Percentiles rank a stretch among this genome's conserved stretches.
Evolutionary conservation across 257 asterid species (phyloP).

Genomic region (Solanum lycopersicoides): DNA sequence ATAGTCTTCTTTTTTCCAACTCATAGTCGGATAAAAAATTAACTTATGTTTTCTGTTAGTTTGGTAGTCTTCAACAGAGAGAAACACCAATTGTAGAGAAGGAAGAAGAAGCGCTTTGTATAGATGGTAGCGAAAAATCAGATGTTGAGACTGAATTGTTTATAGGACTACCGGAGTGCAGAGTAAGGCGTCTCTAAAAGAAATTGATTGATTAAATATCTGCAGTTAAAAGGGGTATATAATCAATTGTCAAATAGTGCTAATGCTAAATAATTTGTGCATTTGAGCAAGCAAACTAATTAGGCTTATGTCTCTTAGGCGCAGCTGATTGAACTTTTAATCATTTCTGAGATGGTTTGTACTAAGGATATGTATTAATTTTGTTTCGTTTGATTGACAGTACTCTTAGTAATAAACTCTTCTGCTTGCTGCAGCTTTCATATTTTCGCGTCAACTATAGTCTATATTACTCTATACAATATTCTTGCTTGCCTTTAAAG

Average conservation of each 20-base stretch:
- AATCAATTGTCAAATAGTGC: not conserved
- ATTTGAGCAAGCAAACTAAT: not conserved
- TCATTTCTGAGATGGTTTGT: not conserved
- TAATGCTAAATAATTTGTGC: not conserved
- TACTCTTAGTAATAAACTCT: not conserved
- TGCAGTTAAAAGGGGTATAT: not conserved
- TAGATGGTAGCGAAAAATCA: constrained; percentile 57
- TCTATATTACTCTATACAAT: not conserved
- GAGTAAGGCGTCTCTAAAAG: constrained; percentile 26
- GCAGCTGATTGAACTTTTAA: not conserved
- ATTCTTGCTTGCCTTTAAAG: not conserved
- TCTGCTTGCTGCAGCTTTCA: not conserved
- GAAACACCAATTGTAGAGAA: constrained; percentile 21
- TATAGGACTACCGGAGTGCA: constrained; percentile 68
- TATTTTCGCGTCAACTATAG: not conserved
- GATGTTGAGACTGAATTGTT: constrained; percentile 86
- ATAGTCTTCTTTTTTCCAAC: not conserved
- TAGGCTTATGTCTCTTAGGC: not conserved
- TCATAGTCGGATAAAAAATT: not conserved
- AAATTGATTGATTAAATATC: not conserved
- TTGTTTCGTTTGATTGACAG: not conserved
- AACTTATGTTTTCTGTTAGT: constrained; percentile 9
- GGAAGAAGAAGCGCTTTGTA: constrained; percentile 6
- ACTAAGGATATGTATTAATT: not conserved
- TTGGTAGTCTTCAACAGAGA: constrained; percentile 26